phyloP scores from a whole-genome alignment of 2,329 filamentous ascomycete species.

The Fusarium mangiferae region DNA sequence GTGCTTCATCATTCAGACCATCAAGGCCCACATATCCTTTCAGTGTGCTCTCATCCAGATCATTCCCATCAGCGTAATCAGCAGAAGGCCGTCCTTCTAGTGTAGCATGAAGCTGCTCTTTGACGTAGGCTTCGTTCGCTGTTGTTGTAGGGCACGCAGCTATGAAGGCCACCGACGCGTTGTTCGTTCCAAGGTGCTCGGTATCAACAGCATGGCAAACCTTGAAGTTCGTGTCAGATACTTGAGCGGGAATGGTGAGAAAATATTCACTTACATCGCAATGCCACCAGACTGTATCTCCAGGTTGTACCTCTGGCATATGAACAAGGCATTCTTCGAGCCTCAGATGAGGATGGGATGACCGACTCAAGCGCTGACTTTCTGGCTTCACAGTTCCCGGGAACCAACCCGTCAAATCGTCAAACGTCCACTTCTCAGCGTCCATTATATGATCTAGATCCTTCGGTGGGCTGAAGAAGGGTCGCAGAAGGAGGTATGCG shows the following conservation, averaged over 20 bases:
- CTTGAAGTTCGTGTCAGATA: not conserved
- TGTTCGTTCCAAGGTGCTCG: not conserved
- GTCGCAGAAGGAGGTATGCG: not conserved
- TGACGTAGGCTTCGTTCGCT: not conserved
- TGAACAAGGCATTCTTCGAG: conserved; percentile 11
- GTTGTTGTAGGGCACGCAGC: not conserved
- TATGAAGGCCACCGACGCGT: not conserved
- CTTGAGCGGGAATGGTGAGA: no score
- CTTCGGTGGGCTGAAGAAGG: not conserved
- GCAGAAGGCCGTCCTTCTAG: not conserved
- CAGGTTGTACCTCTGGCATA: conserved; percentile 45
- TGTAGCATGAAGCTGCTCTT: not conserved
- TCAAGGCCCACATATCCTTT: not conserved
- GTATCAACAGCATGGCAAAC: conserved; percentile 4
- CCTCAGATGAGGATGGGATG: conserved; percentile 3
- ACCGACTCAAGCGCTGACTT: conserved; percentile 1
- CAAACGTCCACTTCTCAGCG: not conserved
- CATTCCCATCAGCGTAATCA: not conserved
- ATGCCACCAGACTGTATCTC: conserved; percentile 56
- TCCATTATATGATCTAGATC: not conserved
- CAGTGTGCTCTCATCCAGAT: not conserved
- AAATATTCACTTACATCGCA: conserved; percentile 46
- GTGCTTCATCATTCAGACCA: not conserved
- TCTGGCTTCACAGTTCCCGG: conserved; percentile 2
- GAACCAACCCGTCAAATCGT: not conserved